Percentiles rank a stretch among this genome's conserved stretches.
These are phyloP conservation scores for Candida maris DNA, from an alignment of 805 yeast genomes.

Conservation along the genomic window DNA sequence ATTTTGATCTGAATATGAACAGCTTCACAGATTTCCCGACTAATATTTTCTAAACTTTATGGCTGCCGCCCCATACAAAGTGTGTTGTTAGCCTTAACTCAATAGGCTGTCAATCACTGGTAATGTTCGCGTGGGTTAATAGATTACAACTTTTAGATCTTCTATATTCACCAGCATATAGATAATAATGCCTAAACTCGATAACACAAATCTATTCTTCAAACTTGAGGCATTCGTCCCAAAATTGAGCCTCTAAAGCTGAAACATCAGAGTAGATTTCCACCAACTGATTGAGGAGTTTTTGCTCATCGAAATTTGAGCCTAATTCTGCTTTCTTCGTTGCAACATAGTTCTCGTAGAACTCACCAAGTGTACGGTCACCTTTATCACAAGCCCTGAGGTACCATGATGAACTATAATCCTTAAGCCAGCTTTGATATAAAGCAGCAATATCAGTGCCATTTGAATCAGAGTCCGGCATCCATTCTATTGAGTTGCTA, in stretches of 20 bases:
- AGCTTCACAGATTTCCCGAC: constrained; percentile 9
- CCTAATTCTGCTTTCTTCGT: constrained; percentile 35
- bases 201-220: too few species aligned
- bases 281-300: constrained; percentile 42
- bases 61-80: too few species aligned
- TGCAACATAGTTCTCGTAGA: constrained; percentile 7
- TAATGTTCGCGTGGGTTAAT: too few species aligned
- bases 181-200: too few species aligned
- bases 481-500: constrained; percentile 1
- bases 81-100: too few species aligned
- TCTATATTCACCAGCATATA: too few species aligned
- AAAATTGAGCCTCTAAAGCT: constrained; percentile 59
- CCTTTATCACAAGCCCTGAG: constrained; percentile 51
- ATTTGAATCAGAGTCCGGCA: constrained; percentile 6
- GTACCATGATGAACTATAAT: constrained; percentile 60
- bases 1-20: constrained; percentile 5
- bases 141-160: too few species aligned
- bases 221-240: constrained; percentile 45
- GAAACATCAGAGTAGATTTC: constrained; percentile 59
- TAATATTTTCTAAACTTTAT: constrained; percentile 1
- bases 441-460: constrained; percentile 29
- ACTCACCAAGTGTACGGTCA: constrained; percentile 33
- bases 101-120: too few species aligned
- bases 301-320: constrained; percentile 36
- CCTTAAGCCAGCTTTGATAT: constrained; percentile 55